These are phyloP conservation scores for Hymenoscyphus scutula DNA, from an alignment of 2,329 filamentous ascomycete genomes.

Conservation along the genomic window DNA sequence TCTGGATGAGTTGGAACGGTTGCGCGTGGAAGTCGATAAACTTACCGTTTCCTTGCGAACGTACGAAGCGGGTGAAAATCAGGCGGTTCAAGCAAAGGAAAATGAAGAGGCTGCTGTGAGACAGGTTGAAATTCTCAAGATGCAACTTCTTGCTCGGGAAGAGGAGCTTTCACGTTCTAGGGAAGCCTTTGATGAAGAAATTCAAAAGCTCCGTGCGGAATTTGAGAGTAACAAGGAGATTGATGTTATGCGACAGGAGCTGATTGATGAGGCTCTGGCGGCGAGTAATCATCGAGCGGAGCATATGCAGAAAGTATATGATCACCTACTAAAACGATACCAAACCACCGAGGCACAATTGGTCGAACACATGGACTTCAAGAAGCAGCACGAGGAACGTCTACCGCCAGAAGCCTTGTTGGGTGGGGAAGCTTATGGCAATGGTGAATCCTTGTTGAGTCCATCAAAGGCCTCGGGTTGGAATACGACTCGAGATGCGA, in stretches of 20 bases:
- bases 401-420: slow-evolving; percentile 10
- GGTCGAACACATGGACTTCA: slow-evolving; percentile 29
- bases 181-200: slow-evolving; percentile 46
- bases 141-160: slow-evolving; percentile 55
- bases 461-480: neutral
- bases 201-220: slow-evolving; percentile 44
- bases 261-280: slow-evolving; percentile 25
- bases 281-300: slow-evolving; percentile 39
- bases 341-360: slow-evolving; percentile 41
- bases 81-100: slow-evolving; percentile 55
- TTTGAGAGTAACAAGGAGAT: slow-evolving; percentile 13
- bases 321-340: slow-evolving; percentile 48
- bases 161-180: slow-evolving; percentile 43
- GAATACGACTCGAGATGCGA: neutral
- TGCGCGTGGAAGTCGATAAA: slow-evolving; percentile 58
- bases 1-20: slow-evolving; percentile 56
- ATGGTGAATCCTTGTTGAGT: neutral
- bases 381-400: slow-evolving; percentile 34
- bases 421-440: slow-evolving; percentile 11
- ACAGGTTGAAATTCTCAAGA: slow-evolving; percentile 55
- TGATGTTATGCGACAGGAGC: slow-evolving; percentile 14
- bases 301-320: slow-evolving; percentile 51
- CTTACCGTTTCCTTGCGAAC: slow-evolving; percentile 61
- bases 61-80: slow-evolving; percentile 61
- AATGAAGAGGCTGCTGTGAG: slow-evolving; percentile 57